Conservation (phyloP, 768 basidiomycete species). For the Russula emetica region DNA sequence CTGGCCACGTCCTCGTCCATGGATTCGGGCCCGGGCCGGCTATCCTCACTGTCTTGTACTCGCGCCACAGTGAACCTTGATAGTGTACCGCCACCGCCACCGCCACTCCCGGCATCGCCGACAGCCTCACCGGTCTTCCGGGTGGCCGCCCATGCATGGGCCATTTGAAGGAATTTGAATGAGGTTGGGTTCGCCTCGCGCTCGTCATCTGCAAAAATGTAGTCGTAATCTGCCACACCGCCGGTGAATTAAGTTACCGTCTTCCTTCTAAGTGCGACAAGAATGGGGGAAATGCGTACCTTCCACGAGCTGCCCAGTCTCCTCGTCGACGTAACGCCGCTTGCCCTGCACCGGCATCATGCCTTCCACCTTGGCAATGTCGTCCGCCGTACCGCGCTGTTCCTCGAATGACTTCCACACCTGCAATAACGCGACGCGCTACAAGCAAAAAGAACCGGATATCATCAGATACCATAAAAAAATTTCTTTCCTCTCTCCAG, state of each 20-base stretch:
- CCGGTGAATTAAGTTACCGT: not conserved
- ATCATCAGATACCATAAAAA: conserved; percentile 5
- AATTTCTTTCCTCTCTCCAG: not conserved
- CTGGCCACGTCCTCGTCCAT: conserved; percentile 39
- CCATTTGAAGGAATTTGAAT: conserved; percentile 95
- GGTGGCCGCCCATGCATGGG: conserved; percentile 76
- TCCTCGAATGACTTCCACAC: conserved; percentile 96
- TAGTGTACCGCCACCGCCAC: conserved; percentile 32
- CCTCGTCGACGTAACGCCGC: conserved; percentile 75
- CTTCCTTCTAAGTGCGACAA: not conserved
- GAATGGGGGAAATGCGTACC: conserved; percentile 43
- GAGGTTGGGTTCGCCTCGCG: conserved; percentile 87
- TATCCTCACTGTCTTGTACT: conserved; percentile 20
- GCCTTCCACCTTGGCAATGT: conserved; percentile 76
- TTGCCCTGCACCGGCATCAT: conserved; percentile 94
- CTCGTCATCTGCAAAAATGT: conserved; percentile 96
- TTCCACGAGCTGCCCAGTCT: conserved; percentile 83
- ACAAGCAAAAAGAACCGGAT: conserved; percentile 15
- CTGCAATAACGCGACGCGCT: conserved; percentile 90
- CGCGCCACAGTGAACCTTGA: conserved; percentile 49
- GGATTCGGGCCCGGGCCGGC: conserved; percentile 24
- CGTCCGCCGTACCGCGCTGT: conserved; percentile 64
- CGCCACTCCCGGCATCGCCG: conserved; percentile 27
- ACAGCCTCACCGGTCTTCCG: conserved; percentile 37
- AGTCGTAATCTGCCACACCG: conserved; percentile 74